A percentile compares a stretch with the other conserved stretches of the same genome.
Conservation (phyloP, 2,329 filamentous ascomycete species). For the Beauveria asiatica region DNA sequence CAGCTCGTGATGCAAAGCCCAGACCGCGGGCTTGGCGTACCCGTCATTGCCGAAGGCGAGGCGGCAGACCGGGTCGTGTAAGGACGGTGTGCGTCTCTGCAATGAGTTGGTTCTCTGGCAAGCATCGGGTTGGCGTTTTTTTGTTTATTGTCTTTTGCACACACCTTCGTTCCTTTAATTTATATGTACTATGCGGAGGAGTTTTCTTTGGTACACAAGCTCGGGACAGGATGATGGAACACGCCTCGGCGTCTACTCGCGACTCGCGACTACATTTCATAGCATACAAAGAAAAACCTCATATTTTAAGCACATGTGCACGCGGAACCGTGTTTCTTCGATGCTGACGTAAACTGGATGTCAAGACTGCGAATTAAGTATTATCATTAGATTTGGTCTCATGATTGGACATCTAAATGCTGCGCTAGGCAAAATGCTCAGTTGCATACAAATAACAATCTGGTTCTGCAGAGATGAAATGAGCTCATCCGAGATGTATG, state of each 20-base stretch:
- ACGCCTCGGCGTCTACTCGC: neutral
- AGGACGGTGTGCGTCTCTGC: neutral
- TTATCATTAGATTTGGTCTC: neutral
- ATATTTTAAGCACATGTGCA: neutral
- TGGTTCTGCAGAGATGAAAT: neutral
- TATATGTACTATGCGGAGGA: neutral
- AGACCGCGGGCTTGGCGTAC: conserved; percentile 73
- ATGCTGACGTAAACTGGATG: neutral
- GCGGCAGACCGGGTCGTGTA: conserved; percentile 67
- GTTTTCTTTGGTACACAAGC: neutral
- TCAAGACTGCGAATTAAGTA: neutral
- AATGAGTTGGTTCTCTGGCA: neutral
- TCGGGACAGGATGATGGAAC: neutral
- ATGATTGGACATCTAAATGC: conserved; percentile 1
- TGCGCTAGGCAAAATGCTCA: neutral
- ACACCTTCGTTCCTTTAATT: conserved; percentile 4
- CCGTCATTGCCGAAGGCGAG: conserved; percentile 83
- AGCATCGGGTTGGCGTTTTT: conserved; percentile 8
- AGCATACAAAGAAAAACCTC: conserved; percentile 8
- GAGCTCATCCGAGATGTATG: neutral
- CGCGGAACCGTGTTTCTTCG: neutral
- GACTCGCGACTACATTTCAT: conserved; percentile 9
- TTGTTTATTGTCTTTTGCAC: neutral
- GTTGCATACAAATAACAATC: neutral
- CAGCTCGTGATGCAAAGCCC: conserved; percentile 89